Percentiles rank a stretch among this genome's conserved stretches.
Conservation (phyloP, 2,329 filamentous ascomycete species). For the Dactylellina sp. region DNA sequence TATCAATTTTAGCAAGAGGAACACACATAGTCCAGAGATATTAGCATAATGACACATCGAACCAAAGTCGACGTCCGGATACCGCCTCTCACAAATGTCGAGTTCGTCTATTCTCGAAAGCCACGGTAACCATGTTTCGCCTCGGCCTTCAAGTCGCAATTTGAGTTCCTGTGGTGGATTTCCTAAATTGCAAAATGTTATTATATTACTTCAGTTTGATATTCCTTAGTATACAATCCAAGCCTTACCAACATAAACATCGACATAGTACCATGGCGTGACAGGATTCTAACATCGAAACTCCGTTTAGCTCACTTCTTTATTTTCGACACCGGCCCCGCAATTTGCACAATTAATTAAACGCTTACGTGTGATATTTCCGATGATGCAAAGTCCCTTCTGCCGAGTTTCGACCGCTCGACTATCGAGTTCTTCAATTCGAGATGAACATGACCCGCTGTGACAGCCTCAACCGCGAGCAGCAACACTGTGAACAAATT, state of each 20-base stretch:
- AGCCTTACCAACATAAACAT: constrained; percentile 41
- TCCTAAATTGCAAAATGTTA: constrained; percentile 27
- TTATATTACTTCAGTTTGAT: neutral
- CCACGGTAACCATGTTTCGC: constrained; percentile 45
- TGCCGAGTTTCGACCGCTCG: constrained; percentile 34
- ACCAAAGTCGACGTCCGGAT: constrained; percentile 20
- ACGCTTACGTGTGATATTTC: constrained; percentile 45
- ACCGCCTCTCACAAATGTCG: constrained; percentile 19
- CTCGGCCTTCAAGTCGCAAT: constrained; percentile 39
- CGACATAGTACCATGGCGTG: constrained; percentile 52
- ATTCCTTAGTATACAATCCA: constrained; percentile 19
- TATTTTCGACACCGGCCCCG: constrained; percentile 16
- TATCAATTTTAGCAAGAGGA: neutral
- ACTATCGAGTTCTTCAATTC: constrained; percentile 49
- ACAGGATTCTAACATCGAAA: constrained; percentile 26
- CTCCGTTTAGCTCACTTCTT: constrained; percentile 32
- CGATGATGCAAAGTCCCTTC: constrained; percentile 37
- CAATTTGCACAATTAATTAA: constrained; percentile 19
- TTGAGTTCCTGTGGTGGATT: constrained; percentile 38
- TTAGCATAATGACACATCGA: constrained; percentile 40
- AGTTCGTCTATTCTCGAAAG: constrained; percentile 31
- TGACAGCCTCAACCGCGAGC: constrained; percentile 29
- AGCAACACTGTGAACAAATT: constrained; percentile 34
- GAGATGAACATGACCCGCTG: constrained; percentile 47
- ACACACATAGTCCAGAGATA: constrained; percentile 44